phyloP scores from a whole-genome alignment of 2,329 filamentous ascomycete species.

The Sarocladium oryzae region DNA sequence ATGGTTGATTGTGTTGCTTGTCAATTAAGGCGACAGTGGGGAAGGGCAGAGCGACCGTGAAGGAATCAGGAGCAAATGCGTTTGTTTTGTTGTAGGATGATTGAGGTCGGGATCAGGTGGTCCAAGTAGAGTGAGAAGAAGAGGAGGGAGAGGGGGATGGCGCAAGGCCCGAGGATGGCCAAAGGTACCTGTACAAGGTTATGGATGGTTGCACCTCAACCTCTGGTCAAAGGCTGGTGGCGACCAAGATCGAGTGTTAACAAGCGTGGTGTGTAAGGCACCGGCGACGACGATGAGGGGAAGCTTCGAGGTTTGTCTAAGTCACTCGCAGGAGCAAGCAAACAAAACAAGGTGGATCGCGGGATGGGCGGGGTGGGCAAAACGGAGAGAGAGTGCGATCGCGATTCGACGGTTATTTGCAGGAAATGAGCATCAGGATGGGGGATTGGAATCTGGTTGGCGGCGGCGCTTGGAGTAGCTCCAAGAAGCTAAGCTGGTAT shows the following conservation, averaged over 20 bases:
- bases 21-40: not conserved
- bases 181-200: slow-evolving; percentile 3
- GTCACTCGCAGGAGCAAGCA: no score
- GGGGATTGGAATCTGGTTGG: not conserved
- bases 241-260: not conserved
- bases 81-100: not conserved
- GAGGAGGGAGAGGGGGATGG: not conserved
- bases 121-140: not conserved
- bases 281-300: not conserved
- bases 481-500: not conserved
- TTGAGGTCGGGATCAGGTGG: not conserved
- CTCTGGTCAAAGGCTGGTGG: slow-evolving; percentile 3
- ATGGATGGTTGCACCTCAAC: not conserved
- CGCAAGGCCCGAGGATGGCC: slow-evolving; percentile 2
- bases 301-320: slow-evolving; percentile 3
- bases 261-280: not conserved
- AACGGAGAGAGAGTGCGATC: not conserved
- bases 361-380: not conserved
- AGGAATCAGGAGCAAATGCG: not conserved
- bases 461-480: not conserved
- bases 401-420: slow-evolving; percentile 1
- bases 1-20: no score
- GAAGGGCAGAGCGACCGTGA: not conserved
- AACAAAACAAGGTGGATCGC: slow-evolving; percentile 3
- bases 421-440: not conserved